Evolutionary conservation across 2,329 filamentous ascomycete genomes (phyloP), one percentile per base, ranked within the genome.

Genomic region (Pseudopithomyces chartarum): DNA sequence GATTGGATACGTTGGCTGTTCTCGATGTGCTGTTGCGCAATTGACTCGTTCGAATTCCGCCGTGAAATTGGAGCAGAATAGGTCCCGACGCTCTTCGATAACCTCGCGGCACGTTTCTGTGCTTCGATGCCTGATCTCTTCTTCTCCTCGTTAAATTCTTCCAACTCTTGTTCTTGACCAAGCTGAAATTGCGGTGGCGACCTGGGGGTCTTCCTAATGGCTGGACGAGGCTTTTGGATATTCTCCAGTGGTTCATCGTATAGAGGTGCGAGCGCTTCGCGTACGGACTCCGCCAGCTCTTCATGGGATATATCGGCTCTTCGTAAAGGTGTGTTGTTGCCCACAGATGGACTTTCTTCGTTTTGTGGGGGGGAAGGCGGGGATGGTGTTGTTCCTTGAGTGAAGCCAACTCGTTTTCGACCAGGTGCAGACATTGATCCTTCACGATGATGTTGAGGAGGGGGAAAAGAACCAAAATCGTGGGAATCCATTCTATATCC

Each of bases 401-500:
- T 70, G 58, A 73, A 76, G 36, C 72, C 73, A 46, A 76, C 73
- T 42, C 70, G 69, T 58, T 76, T 76, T 17, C 67, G 66, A 13
- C 66, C 65, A 43, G 64, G 58, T 45, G 67, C 56, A 47, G 65
- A 56, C 70, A 73, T 71, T 22, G 62, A 63, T 39, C 67, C 69
- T 42, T 71, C 67, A 22, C 52, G 52, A 33, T 54, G 33, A 39
- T 56, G 50, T 47, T 51, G 36, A 11, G 38, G 33, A 26, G 17
- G 26, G 33, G 34, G 29, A 36, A 49, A 32, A 20, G 47, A 52
- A 23, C n/a, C 6, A 17, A 17, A 3, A 54, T 55, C 51, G 29
- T 59, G 66, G 60, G 66, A 56, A 42, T 67, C 60, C 69, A 73
- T 73, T 20, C n/a, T 65, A 60, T 63, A 61, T 62, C 34, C 7